Evolutionary conservation across 1,284 basidiomycete species (phyloP).

Genomic region (Cryptococcus jaspeensis): DNA sequence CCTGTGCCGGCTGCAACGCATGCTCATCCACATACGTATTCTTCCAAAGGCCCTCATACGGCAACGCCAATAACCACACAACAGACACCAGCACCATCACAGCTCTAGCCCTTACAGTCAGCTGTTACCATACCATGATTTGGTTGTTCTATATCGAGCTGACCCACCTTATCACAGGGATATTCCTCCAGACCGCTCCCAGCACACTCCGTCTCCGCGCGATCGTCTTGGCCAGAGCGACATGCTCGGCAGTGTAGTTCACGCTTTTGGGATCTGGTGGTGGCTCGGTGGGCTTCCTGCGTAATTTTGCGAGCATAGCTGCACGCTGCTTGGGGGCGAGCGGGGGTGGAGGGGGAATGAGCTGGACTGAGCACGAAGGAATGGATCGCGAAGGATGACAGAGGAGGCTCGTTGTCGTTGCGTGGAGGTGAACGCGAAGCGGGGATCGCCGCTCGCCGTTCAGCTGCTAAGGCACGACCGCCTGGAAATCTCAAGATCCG

Average conservation of each 20-base stretch:
- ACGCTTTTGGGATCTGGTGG: conserved; percentile 17
- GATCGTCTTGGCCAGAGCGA: conserved; percentile 26
- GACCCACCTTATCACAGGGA: conserved; percentile 23
- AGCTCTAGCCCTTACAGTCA: neutral
- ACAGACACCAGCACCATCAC: conserved; percentile 64
- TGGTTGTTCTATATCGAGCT: neutral
- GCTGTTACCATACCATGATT: neutral
- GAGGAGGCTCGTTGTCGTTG: too few species aligned
- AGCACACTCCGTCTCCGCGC: conserved; percentile 19
- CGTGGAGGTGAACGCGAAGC: neutral
- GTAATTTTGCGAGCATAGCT: conserved; percentile 19
- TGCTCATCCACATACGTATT: conserved; percentile 86
- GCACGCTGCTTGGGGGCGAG: neutral
- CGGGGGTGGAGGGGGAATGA: neutral
- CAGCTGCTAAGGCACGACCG: neutral
- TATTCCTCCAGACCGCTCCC: conserved; percentile 10
- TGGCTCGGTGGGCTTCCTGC: conserved; percentile 4
- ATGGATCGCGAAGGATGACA: neutral
- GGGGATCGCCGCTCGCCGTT: neutral
- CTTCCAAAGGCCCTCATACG: conserved; percentile 64
- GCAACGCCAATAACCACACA: conserved; percentile 71
- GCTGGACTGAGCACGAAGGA: conserved; percentile 1
- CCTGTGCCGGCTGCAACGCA: conserved; percentile 84
- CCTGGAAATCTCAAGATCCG: neutral
- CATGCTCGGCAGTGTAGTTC: conserved; percentile 33